Conservation (phyloP, 2,329 filamentous ascomycete genomes). For the Ambrosiella cleistominuta region DNA sequence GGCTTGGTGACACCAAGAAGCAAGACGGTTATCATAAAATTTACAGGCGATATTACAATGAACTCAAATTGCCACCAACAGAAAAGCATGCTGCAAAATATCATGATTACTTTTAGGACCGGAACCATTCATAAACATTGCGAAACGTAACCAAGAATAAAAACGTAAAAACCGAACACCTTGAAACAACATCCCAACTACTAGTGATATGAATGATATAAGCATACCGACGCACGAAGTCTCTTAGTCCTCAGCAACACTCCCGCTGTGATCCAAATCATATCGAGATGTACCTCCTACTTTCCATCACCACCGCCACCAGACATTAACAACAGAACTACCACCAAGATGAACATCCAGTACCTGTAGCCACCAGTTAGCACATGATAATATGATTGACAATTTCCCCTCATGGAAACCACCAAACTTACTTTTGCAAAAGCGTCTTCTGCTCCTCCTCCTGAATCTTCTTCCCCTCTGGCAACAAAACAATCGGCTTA, state of each 20-base stretch:
- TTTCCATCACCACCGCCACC: constrained; percentile 37
- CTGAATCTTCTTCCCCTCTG: constrained; percentile 38
- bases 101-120: neutral
- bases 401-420: no score
- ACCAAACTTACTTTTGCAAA: constrained; percentile 42
- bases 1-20: no score
- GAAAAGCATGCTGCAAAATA: neutral
- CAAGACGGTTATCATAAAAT: no score
- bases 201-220: neutral
- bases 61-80: no score
- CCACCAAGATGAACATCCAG: constrained; percentile 46
- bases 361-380: constrained; percentile 28
- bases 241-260: no score
- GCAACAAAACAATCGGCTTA: constrained; percentile 42
- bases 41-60: no score
- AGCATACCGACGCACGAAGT: no score
- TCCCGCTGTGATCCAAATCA: neutral
- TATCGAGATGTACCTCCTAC: constrained; percentile 17
- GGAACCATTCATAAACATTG: neutral
- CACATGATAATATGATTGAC: neutral
- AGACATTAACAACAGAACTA: constrained; percentile 34
- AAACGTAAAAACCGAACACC: neutral
- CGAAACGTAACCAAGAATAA: neutral
- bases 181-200: neutral
- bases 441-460: constrained; percentile 45